Percentiles rank a stretch among this genome's conserved stretches.
Conservation (phyloP, 805 yeast species). For the Kuraishia floccosa region DNA sequence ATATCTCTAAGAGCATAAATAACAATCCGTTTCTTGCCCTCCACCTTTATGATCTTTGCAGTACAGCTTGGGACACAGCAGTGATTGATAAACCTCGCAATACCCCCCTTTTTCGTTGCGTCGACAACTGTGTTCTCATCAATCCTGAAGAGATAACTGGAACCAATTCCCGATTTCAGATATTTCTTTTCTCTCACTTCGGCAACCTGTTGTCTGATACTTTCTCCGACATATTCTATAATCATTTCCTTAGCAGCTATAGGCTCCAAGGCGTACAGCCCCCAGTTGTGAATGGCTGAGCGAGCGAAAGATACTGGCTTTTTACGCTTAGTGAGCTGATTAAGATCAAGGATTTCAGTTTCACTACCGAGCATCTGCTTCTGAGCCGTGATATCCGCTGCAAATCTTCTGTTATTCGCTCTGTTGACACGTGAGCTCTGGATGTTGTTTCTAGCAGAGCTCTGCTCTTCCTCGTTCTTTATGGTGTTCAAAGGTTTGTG, state of each 20-base stretch:
- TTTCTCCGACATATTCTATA: constrained; percentile 94
- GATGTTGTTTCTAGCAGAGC: constrained; percentile 19
- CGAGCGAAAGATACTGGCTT: constrained; percentile 96
- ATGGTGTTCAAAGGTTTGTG: constrained; percentile 66
- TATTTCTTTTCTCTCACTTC: constrained; percentile 85
- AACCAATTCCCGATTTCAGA: constrained; percentile 85
- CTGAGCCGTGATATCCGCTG: constrained; percentile 79
- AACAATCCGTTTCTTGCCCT: constrained; percentile 87
- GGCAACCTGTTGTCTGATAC: constrained; percentile 87
- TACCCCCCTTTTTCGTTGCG: constrained; percentile 96
- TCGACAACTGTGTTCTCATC: constrained; percentile 94
- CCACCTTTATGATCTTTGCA: constrained; percentile 91
- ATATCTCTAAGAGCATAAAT: constrained; percentile 88
- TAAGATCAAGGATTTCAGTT: constrained; percentile 70
- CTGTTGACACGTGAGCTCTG: constrained; percentile 79
- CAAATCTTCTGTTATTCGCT: constrained; percentile 79
- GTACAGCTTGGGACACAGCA: constrained; percentile 97
- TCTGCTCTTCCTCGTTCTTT: constrained; percentile 43
- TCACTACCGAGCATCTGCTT: constrained; percentile 70
- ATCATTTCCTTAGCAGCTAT: constrained; percentile 96
- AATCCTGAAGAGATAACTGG: constrained; percentile 83
- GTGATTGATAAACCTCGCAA: constrained; percentile 93
- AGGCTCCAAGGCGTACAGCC: constrained; percentile 89
- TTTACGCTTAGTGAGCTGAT: constrained; percentile 79
- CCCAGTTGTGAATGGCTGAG: constrained; percentile 98